phyloP scores from a whole-genome alignment of 2,329 filamentous ascomycete species.

The Aplosporella prunicola region DNA sequence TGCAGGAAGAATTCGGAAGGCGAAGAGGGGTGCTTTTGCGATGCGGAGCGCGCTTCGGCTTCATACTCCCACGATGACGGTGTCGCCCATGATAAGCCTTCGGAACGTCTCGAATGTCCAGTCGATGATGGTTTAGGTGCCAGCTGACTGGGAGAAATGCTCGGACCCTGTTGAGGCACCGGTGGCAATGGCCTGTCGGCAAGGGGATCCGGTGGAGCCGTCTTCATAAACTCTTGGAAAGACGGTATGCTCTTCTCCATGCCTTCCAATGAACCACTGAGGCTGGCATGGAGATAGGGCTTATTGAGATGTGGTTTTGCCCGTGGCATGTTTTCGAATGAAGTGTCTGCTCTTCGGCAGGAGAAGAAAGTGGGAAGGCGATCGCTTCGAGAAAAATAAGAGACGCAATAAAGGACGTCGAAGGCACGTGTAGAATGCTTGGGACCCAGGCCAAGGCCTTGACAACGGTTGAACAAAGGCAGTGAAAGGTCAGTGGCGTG shows the following conservation, averaged over 20 bases:
- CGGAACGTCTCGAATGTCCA: background rate
- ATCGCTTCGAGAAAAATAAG: no score
- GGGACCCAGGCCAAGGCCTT: no score
- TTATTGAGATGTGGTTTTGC: no score
- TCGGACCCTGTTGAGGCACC: background rate
- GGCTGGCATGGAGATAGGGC: background rate
- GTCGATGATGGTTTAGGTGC: background rate
- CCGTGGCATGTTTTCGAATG: no score
- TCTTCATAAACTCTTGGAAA: conserved; percentile 7
- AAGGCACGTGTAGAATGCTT: conserved; percentile 6
- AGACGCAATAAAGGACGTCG: conserved; percentile 6
- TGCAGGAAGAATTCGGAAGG: conserved; percentile 3
- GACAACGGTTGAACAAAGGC: no score
- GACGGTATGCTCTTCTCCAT: conserved; percentile 5
- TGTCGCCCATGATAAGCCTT: background rate
- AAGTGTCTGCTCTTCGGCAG: no score
- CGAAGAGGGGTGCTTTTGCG: background rate
- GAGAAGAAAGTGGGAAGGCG: no score
- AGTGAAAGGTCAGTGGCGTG: no score
- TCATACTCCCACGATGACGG: background rate
- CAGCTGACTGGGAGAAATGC: no score
- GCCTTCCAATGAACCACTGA: background rate
- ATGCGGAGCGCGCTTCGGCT: background rate
- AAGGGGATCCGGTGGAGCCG: background rate
- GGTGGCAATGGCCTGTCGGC: conserved; percentile 1